Conservation (phyloP, 257 asterid genomes). For the Cynanchum wilfordii region DNA sequence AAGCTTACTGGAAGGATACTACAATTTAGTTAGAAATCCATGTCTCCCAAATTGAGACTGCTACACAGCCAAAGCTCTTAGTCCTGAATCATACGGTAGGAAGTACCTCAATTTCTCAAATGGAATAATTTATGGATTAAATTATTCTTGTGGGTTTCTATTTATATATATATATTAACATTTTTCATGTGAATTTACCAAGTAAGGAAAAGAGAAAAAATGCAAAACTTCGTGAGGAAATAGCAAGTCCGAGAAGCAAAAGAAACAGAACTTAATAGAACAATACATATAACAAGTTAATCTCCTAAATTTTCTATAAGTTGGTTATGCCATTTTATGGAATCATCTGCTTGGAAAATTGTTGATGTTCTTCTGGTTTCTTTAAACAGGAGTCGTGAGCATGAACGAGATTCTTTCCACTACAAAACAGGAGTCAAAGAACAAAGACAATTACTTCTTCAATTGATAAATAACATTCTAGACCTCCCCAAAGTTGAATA, state of each 20-base stretch:
- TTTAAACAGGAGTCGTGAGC: constrained; percentile 75
- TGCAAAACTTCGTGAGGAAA: constrained; percentile 81
- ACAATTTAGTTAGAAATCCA: background rate
- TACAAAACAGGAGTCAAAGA: constrained; percentile 71
- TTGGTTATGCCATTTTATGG: constrained; percentile 5
- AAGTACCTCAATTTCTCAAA: background rate
- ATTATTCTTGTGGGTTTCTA: too few species aligned
- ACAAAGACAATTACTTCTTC: constrained; percentile 63
- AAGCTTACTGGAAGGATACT: background rate
- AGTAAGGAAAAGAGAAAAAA: constrained; percentile 76
- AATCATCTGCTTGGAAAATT: too few species aligned
- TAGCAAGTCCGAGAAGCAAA: constrained; percentile 85
- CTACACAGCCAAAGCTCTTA: background rate
- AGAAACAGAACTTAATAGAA: constrained; percentile 87
- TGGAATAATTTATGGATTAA: too few species aligned
- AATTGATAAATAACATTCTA: constrained; percentile 78
- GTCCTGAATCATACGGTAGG: background rate
- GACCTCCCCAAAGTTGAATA: constrained; percentile 92
- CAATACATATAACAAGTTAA: constrained; percentile 82
- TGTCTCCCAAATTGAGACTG: background rate
- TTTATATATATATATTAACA: constrained; percentile 6
- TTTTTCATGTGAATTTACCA: constrained; percentile 19
- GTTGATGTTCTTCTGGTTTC: constrained; percentile 10
- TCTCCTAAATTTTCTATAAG: background rate
- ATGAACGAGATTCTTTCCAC: constrained; percentile 83